These are phyloP conservation scores for Aspergillus calidoustus DNA, from an alignment of 2,329 filamentous ascomycete species.

Conservation along the genomic window DNA sequence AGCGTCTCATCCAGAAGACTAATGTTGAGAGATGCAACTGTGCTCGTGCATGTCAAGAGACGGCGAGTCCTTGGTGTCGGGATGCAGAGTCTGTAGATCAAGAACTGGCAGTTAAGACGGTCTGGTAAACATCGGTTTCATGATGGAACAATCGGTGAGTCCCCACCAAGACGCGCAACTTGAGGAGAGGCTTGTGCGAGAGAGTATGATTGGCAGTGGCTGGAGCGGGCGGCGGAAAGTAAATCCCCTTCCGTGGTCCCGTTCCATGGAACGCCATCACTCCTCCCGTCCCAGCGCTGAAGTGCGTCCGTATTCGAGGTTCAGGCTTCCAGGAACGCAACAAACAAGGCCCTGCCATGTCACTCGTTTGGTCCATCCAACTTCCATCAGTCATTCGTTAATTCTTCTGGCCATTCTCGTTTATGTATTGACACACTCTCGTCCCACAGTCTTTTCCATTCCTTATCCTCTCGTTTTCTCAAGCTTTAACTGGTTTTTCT, in stretches of 20 bases:
- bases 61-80: neutral
- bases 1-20: neutral
- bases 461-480: conserved; percentile 18
- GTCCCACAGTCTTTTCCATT: conserved; percentile 16
- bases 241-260: neutral
- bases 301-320: neutral
- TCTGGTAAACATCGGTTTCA: neutral
- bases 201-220: conserved; percentile 7
- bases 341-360: conserved; percentile 31
- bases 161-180: conserved; percentile 9
- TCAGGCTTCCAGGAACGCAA: conserved; percentile 10
- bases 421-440: conserved; percentile 17
- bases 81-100: too few species aligned
- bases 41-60: neutral
- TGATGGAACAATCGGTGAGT: neutral
- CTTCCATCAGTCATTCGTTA: conserved; percentile 38
- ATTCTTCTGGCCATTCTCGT: conserved; percentile 24
- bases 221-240: conserved; percentile 3
- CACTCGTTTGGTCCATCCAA: conserved; percentile 32
- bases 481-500: conserved; percentile 20
- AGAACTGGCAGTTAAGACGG: neutral
- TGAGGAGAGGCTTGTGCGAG: neutral
- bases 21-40: neutral
- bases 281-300: conserved; percentile 6
- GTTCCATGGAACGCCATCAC: conserved; percentile 5